phyloP scores from a whole-genome alignment of 2,329 filamentous ascomycete species.

The Beauveria pseudobassiana region DNA sequence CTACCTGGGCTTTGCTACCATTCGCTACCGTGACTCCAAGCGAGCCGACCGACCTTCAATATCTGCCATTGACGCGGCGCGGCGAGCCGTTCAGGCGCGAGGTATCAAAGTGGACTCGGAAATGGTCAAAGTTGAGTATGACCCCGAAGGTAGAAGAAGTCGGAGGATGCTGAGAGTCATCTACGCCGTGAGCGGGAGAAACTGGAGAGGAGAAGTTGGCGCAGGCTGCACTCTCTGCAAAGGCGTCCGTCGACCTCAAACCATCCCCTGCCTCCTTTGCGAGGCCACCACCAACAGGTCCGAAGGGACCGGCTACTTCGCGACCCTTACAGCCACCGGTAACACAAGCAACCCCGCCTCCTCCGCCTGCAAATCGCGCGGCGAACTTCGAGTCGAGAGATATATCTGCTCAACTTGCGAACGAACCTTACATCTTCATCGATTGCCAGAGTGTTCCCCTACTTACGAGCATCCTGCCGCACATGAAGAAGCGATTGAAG shows the following conservation, averaged over 20 bases:
- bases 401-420: constrained; percentile 61
- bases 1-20: constrained; percentile 86
- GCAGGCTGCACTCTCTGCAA: constrained; percentile 23
- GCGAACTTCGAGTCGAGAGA: constrained; percentile 57
- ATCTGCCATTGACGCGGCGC: constrained; percentile 72
- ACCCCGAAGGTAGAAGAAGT: constrained; percentile 81
- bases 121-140: constrained; percentile 74
- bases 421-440: constrained; percentile 85
- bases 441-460: constrained; percentile 82
- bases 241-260: constrained; percentile 32
- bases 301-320: constrained; percentile 62
- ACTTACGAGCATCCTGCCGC: constrained; percentile 73
- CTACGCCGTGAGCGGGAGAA: constrained; percentile 63
- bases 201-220: constrained; percentile 33
- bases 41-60: constrained; percentile 35
- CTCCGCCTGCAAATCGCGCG: constrained; percentile 22
- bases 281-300: constrained; percentile 69
- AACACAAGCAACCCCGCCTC: constrained; percentile 31
- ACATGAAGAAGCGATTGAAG: constrained; percentile 85
- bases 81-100: constrained; percentile 67
- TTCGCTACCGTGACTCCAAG: constrained; percentile 75
- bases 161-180: constrained; percentile 65
- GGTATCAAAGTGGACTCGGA: constrained; percentile 73
- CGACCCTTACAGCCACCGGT: constrained; percentile 29
- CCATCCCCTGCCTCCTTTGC: constrained; percentile 22